These are phyloP conservation scores for Colletotrichum spaethianum DNA, from an alignment of 2,329 filamentous ascomycete genomes.

Conservation along the genomic window DNA sequence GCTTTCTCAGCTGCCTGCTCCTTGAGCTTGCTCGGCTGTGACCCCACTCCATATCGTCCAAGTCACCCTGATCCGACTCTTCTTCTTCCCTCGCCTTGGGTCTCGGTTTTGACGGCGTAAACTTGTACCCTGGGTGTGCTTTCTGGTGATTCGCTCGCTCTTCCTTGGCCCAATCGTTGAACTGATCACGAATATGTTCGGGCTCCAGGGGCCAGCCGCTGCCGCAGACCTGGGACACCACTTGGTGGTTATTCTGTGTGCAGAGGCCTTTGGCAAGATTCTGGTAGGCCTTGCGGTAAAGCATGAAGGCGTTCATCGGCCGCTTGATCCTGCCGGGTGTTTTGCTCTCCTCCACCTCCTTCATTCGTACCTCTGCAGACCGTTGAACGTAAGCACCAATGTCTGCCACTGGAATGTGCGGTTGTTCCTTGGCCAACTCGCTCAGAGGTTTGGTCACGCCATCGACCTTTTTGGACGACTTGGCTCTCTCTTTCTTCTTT, in stretches of 20 bases:
- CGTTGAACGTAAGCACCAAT: conserved; percentile 87
- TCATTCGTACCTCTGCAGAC: conserved; percentile 73
- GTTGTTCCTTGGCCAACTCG: conserved; percentile 75
- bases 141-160: conserved; percentile 88
- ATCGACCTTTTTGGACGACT: conserved; percentile 61
- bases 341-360: conserved; percentile 79
- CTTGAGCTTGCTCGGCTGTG: conserved; percentile 49
- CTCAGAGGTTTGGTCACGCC: conserved; percentile 79
- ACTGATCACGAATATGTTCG: conserved; percentile 79
- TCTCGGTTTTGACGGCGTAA: conserved; percentile 83
- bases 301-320: conserved; percentile 98
- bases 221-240: conserved; percentile 90
- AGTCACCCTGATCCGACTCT: conserved; percentile 59
- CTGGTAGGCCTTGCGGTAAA: conserved; percentile 94
- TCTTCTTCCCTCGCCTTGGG: conserved; percentile 55
- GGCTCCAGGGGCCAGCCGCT: conserved; percentile 89
- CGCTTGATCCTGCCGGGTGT: conserved; percentile 84
- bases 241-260: conserved; percentile 91
- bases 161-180: conserved; percentile 82
- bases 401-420: conserved; percentile 77
- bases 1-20: conserved; percentile 47
- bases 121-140: conserved; percentile 94
- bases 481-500: conserved; percentile 57
- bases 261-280: conserved; percentile 87
- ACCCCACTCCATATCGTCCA: conserved; percentile 62